phyloP scores from a whole-genome alignment of 106 monocot genomes.

The Agapanthus africanus region DNA sequence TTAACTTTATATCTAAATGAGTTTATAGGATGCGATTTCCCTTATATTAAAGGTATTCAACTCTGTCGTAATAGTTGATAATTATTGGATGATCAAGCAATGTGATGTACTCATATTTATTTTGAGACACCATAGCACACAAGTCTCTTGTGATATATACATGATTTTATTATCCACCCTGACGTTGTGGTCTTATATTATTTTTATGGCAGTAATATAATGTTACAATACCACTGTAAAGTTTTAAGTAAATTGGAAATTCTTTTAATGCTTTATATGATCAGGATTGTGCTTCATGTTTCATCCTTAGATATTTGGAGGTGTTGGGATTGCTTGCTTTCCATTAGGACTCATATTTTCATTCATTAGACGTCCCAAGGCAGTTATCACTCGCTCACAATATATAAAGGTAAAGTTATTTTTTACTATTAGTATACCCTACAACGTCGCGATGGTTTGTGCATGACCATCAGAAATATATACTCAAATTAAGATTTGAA shows the following conservation, averaged over 20 bases:
- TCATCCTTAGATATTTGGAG: conserved; percentile 71
- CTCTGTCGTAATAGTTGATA: not conserved
- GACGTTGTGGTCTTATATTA: not conserved
- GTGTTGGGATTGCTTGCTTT: conserved; percentile 84
- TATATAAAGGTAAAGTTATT: conserved; percentile 83
- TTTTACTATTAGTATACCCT: not conserved
- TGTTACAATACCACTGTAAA: not conserved
- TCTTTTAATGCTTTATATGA: not conserved
- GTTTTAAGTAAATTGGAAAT: not conserved
- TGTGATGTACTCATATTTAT: not conserved
- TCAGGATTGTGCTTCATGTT: not conserved
- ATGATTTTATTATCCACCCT: not conserved
- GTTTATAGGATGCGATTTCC: not conserved
- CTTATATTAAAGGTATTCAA: not conserved
- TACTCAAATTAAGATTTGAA: not conserved
- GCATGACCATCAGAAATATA: not conserved
- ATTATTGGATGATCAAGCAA: not conserved
- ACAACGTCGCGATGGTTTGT: not conserved
- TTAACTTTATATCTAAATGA: not conserved
- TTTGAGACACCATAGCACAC: not conserved
- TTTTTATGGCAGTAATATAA: not conserved
- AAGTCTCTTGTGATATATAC: not conserved
- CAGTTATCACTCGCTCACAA: conserved; percentile 91
- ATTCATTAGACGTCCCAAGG: conserved; percentile 79
- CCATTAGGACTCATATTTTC: conserved; percentile 74